Conservation (phyloP, 2,329 filamentous ascomycete genomes). For the Cladosporium sp. region DNA sequence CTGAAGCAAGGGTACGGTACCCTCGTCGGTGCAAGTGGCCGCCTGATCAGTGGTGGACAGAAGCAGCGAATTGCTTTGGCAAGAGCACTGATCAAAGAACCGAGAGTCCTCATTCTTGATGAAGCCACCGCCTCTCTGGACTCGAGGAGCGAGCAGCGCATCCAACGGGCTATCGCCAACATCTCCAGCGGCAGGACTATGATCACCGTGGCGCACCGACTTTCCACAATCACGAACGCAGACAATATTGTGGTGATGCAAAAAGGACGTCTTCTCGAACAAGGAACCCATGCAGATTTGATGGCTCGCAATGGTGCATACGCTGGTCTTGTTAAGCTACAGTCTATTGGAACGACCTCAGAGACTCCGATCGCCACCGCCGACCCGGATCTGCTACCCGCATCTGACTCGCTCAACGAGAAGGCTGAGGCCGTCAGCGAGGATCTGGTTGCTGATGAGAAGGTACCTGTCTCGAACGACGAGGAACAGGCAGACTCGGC, state of each 20-base stretch:
- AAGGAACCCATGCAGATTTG: slow-evolving; percentile 47
- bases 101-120: slow-evolving; percentile 47
- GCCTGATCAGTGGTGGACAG: slow-evolving; percentile 38
- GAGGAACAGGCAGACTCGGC: not conserved
- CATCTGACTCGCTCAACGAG: not conserved
- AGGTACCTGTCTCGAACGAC: not conserved
- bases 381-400: not conserved
- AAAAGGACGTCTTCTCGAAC: slow-evolving; percentile 42
- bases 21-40: slow-evolving; percentile 40
- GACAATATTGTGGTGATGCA: slow-evolving; percentile 49
- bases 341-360: slow-evolving; percentile 28
- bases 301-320: slow-evolving; percentile 37
- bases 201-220: slow-evolving; percentile 42
- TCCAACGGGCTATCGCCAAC: slow-evolving; percentile 35
- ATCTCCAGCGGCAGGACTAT: slow-evolving; percentile 33
- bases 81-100: slow-evolving; percentile 44
- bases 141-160: slow-evolving; percentile 35
- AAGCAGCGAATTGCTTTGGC: slow-evolving; percentile 43
- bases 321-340: slow-evolving; percentile 47
- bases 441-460: not conserved
- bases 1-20: slow-evolving; percentile 48
- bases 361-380: not conserved
- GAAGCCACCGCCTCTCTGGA: slow-evolving; percentile 46
- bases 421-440: not conserved
- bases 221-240: slow-evolving; percentile 38